Evolutionary conservation across 805 yeast species (phyloP).

Genomic region (Kodamaea leandrae): DNA sequence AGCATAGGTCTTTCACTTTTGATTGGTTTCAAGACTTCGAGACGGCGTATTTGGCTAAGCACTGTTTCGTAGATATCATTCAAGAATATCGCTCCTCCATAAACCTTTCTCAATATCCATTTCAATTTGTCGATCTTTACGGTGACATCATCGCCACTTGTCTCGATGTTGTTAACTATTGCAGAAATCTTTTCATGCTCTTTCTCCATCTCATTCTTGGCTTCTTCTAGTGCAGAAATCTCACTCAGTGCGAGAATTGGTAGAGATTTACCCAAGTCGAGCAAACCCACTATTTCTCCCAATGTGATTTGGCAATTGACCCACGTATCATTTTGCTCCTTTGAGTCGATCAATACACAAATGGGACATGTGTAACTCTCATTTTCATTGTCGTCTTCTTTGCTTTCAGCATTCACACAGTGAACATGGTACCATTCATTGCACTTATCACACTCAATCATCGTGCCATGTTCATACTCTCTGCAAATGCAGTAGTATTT

Average conservation of each 20-base stretch:
- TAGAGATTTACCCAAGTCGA: slow-evolving; percentile 15
- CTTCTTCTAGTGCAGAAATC: slow-evolving; percentile 16
- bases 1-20: too few species aligned
- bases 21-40: neutral
- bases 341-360: slow-evolving; percentile 26
- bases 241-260: slow-evolving; percentile 23
- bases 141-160: neutral
- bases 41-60: slow-evolving; percentile 15
- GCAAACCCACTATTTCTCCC: slow-evolving; percentile 5
- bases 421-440: slow-evolving; percentile 68
- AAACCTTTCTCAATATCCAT: slow-evolving; percentile 28
- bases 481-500: slow-evolving; percentile 59
- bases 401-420: slow-evolving; percentile 43
- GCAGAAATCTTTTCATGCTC: slow-evolving; percentile 16
- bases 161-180: neutral
- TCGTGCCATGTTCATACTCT: slow-evolving; percentile 54
- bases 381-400: slow-evolving; percentile 15
- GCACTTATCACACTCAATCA: slow-evolving; percentile 71
- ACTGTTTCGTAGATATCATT: slow-evolving; percentile 20
- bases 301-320: neutral
- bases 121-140: slow-evolving; percentile 23
- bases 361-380: slow-evolving; percentile 31
- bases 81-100: slow-evolving; percentile 29
- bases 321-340: slow-evolving; percentile 14
- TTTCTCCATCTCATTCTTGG: slow-evolving; percentile 14